A percentile compares a stretch with the other conserved stretches of the same genome.
Evolutionary conservation across 345 rosid genomes (phyloP).

Genomic region (Sapria himalayana): DNA sequence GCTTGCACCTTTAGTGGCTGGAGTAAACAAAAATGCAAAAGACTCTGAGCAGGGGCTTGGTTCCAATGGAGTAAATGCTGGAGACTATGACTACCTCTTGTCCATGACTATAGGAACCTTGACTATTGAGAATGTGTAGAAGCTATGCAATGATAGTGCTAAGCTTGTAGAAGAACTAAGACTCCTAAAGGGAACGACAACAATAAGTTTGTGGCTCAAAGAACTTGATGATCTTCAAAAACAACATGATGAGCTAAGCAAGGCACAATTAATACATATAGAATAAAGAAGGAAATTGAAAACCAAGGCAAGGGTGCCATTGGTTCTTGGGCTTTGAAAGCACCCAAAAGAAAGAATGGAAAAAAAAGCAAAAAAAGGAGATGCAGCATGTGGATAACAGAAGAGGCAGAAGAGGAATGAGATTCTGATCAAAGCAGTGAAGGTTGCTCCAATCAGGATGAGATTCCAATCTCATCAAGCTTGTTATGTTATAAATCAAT

Average conservation of each 20-base stretch:
- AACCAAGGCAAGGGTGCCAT: no score
- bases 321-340: no score
- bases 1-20: constrained; percentile 54
- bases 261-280: no score
- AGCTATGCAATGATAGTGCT: constrained; percentile 39
- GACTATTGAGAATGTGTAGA: constrained; percentile 65
- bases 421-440: no score
- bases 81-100: constrained; percentile 73
- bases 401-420: no score
- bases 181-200: constrained; percentile 30
- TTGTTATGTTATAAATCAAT: no score
- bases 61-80: constrained; percentile 14
- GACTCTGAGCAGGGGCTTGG: constrained; percentile 33
- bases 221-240: constrained; percentile 51
- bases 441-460: no score
- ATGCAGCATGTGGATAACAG: no score
- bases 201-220: constrained; percentile 43
- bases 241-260: constrained; percentile 45
- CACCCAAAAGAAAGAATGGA: no score
- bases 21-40: constrained; percentile 30
- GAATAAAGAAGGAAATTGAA: no score
- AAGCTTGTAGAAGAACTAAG: constrained; percentile 34
- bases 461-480: no score
- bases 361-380: no score
- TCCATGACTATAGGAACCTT: constrained; percentile 56